Evolutionary conservation across 2,329 filamentous ascomycete genomes (phyloP), one percentile per base, ranked within the genome.

Genomic region (Ceratocystis cacaofunesta): DNA sequence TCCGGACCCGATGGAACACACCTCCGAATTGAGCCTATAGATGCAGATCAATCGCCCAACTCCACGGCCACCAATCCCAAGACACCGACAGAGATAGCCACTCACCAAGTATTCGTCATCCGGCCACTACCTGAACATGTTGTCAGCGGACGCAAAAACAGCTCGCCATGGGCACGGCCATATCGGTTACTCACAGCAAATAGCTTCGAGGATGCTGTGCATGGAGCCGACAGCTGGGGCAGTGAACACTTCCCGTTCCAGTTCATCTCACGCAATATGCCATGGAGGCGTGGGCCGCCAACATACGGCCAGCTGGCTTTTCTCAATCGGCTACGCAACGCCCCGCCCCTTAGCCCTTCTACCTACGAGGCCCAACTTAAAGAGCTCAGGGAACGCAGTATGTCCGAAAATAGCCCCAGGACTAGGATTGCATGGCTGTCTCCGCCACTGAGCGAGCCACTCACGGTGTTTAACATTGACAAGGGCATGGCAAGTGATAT

Each of bases 401-500:
- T 5, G 3, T 19, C 25, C 8, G 8, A 19, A 25, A 17, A 8
- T 15, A 10, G 15, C 30, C 8, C 28, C 5, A 22, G 36, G 5
- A 1, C 30, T 7, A 5, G 17, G 17, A 32, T 55, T 12, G 15
- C 58, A 19, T 50, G 19, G 12, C 50, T 41, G 15, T 12, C 44
- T 15, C 36, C 36, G 19, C 43, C 57, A 17, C 10, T 12, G 12
- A 2, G 32, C 28, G 76, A 85, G 32, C 76, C 81, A 64, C 72
- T 91, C 62, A 79, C 76, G 1, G 70, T 75, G 0, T 75, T 76
- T 0, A 80, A 85, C 32, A 71, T 95, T 66, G 91, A 82, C 15
- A 94, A 92, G 72, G 92, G 92, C 6, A 85, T 84, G 72, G 92
- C 91, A 3, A 82, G 82, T 3, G 92, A 96, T 73, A 92, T 95